Percentiles rank a stretch among this genome's conserved stretches.
These are phyloP conservation scores for Phymatotrichopsis omnivora DNA, from an alignment of 2,329 filamentous ascomycete genomes.

Conservation along the genomic window DNA sequence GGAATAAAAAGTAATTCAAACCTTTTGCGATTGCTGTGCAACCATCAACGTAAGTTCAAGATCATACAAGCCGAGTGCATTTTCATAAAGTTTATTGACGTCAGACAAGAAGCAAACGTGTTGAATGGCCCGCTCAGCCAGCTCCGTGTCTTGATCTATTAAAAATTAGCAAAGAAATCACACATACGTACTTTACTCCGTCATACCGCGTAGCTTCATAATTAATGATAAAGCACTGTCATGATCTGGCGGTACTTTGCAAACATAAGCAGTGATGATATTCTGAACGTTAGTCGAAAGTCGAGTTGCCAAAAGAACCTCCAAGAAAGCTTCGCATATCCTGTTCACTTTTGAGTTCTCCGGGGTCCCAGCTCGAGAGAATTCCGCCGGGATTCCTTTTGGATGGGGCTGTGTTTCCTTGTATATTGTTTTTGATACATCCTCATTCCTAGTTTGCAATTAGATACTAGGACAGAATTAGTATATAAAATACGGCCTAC, in stretches of 20 bases:
- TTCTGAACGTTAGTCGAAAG: constrained; percentile 66
- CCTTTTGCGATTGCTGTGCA: constrained; percentile 86
- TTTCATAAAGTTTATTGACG: constrained; percentile 81
- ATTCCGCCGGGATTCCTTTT: constrained; percentile 15
- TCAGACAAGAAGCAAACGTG: constrained; percentile 97
- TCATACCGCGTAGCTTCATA: constrained; percentile 46
- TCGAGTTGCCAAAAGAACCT: constrained; percentile 50
- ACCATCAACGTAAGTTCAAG: constrained; percentile 81
- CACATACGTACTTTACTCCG: background rate
- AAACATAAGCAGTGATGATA: constrained; percentile 87
- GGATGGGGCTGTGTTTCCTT: constrained; percentile 60
- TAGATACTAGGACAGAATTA: constrained; percentile 21
- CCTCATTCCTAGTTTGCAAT: constrained; percentile 58
- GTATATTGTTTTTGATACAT: constrained; percentile 90
- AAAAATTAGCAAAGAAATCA: constrained; percentile 28
- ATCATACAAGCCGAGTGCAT: constrained; percentile 82
- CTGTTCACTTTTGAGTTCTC: constrained; percentile 62
- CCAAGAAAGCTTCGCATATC: constrained; percentile 76
- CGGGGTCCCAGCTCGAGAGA: constrained; percentile 18
- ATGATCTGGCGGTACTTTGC: constrained; percentile 82
- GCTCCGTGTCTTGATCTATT: constrained; percentile 53
- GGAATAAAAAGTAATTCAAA: constrained; percentile 29
- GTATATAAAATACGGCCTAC: constrained; percentile 24
- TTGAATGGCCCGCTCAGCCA: constrained; percentile 81
- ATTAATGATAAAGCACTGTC: constrained; percentile 75